These are phyloP conservation scores for Noccaea bulbosa DNA, from an alignment of 345 rosid species.

Conservation along the genomic window DNA sequence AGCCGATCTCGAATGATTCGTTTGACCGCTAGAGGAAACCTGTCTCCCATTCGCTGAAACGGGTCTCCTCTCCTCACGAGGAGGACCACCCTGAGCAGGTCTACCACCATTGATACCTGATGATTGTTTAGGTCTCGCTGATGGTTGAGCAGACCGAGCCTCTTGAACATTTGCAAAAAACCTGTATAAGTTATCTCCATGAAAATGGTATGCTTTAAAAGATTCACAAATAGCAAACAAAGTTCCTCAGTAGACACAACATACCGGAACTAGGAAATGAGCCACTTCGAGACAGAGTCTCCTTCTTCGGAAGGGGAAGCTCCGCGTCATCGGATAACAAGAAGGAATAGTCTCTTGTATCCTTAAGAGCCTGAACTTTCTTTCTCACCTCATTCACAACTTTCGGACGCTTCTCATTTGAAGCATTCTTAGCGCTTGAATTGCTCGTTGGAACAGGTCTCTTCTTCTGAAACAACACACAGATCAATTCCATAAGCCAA, in stretches of 20 bases:
- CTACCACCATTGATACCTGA: slow-evolving; percentile 50
- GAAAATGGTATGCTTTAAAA: slow-evolving; percentile 54
- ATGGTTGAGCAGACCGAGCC: slow-evolving; percentile 58
- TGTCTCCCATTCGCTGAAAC: slow-evolving; percentile 48
- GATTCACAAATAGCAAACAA: slow-evolving; percentile 32
- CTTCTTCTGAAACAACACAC: slow-evolving; percentile 54
- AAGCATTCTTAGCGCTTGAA: slow-evolving; percentile 50
- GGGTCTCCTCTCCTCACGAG: slow-evolving; percentile 56
- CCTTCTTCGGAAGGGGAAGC: slow-evolving; percentile 64
- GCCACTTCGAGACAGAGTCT: slow-evolving; percentile 49
- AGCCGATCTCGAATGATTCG: slow-evolving; percentile 29
- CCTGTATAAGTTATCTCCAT: slow-evolving; percentile 73
- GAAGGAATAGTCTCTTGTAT: slow-evolving; percentile 88
- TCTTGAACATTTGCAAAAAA: slow-evolving; percentile 81
- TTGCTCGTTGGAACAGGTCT: slow-evolving; percentile 50
- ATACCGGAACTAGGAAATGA: slow-evolving; percentile 62
- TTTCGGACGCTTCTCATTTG: slow-evolving; percentile 39
- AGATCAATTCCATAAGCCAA: slow-evolving; percentile 8
- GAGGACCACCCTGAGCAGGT: slow-evolving; percentile 43
- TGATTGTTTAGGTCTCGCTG: slow-evolving; percentile 55
- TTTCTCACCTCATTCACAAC: slow-evolving; percentile 55
- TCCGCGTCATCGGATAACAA: slow-evolving; percentile 74
- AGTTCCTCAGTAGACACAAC: slow-evolving; percentile 38
- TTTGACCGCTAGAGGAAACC: slow-evolving; percentile 44
- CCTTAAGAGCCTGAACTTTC: slow-evolving; percentile 74